Evolutionary conservation across 352 stramenopile species (phyloP).

Genomic region (Globisporangium spinosum): DNA sequence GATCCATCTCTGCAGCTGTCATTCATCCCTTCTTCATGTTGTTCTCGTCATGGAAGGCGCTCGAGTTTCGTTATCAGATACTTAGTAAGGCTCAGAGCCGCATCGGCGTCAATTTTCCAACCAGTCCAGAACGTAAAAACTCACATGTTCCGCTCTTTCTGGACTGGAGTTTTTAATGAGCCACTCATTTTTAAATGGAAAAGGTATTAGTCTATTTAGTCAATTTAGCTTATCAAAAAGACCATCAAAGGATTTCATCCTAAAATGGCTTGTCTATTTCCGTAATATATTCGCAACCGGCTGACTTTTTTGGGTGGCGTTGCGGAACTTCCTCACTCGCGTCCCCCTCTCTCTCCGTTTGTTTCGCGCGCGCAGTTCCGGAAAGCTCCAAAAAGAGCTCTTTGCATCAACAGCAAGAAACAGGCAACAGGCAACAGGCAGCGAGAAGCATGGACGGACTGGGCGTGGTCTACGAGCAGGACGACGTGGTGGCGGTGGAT

Average conservation of each 20-base stretch:
- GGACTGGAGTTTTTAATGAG: too few relatives aligned
- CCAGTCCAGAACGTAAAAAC: too few relatives aligned
- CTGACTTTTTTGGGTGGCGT: background rate
- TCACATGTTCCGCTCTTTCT: too few relatives aligned
- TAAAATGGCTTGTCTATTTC: background rate
- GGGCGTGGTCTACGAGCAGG: constrained; percentile 74
- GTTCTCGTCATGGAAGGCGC: too few relatives aligned
- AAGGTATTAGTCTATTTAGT: too few relatives aligned
- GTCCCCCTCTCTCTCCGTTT: constrained; percentile 4
- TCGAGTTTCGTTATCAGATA: too few relatives aligned
- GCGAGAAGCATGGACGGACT: constrained; percentile 51
- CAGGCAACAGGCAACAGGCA: background rate
- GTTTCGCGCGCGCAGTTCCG: background rate
- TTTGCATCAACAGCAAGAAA: background rate
- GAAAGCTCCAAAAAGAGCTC: constrained; percentile 4
- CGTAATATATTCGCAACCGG: background rate
- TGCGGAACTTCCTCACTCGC: background rate
- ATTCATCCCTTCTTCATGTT: background rate
- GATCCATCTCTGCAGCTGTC: background rate
- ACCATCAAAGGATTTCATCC: too few relatives aligned
- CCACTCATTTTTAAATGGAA: too few relatives aligned
- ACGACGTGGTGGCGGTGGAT: constrained; percentile 45
- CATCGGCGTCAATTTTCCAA: too few relatives aligned
- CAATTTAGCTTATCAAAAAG: too few relatives aligned
- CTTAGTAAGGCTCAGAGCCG: too few relatives aligned